Evolutionary conservation across 768 basidiomycete species (phyloP), one percentile per base, ranked within the genome.

Genomic region (Lentinula sp.): DNA sequence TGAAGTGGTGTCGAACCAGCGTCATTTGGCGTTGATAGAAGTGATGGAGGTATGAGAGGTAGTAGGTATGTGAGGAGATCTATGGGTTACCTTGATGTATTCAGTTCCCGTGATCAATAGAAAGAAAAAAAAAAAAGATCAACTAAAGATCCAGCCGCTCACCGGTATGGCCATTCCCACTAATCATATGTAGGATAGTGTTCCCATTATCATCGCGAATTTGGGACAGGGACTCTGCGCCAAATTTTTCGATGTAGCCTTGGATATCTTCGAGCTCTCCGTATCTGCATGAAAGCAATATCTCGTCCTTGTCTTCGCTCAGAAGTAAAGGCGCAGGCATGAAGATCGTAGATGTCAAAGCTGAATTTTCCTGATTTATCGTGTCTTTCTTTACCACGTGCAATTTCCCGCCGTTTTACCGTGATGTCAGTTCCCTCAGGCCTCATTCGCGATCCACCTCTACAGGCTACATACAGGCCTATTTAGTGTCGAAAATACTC

Each of bases 81-180:
- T 96, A 74, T 54, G 66, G 62, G 59, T 70, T 64, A 67, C 69
- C 81, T 84, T 81, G 72, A 71, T 73, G 69, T 73, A 67, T 74
- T 83, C 39, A 41, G 23, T 72, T 79, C 78, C 69, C 68, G 37
- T 57, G n/a, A 23, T 36, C 48, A 6, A 65, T 53, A 57, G 45
- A 57, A 41, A 60, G 62, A 28, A 28, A 28, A 3, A 28, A 28
- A 28, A 28, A 28, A 28, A 28, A 39, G 46, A 62, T 45, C 53
- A 58, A 43, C 51, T 49, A 52, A 28, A 36, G 53, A 58, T 61
- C 41, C 62, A 36, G 28, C 41, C 13, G 61, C 79, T 76, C 63
- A 95, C 95, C 92, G 75, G 77, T 66, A 78, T 97, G 95, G 0
- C 95, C 95, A 73, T 98, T 98, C 1, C 83, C 95, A 60, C 84